Evolutionary conservation across 2,329 filamentous ascomycete species (phyloP).

Genomic region (Blumeria graminis): DNA sequence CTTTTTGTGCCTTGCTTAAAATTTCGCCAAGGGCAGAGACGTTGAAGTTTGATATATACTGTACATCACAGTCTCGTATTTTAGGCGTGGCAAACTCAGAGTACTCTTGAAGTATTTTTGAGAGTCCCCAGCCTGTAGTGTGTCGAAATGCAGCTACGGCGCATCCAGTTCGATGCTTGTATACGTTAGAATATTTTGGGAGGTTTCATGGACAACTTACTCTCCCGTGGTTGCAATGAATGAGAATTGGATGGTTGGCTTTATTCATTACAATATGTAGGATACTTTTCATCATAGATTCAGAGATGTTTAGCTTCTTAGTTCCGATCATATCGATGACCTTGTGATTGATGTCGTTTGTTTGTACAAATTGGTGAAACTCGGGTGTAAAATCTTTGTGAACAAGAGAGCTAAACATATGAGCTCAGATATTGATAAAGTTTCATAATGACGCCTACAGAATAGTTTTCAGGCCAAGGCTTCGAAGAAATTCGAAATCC

Average conservation of each 20-base stretch:
- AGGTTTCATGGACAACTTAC: conserved; percentile 16
- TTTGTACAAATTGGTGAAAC: conserved; percentile 35
- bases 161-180: conserved; percentile 65
- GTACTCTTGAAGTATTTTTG: conserved; percentile 49
- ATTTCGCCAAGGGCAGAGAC: conserved; percentile 16
- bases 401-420: conserved; percentile 29
- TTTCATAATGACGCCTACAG: conserved; percentile 27
- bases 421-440: conserved; percentile 1
- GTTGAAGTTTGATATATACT: conserved; percentile 30
- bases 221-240: conserved; percentile 88
- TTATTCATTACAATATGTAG: conserved; percentile 47
- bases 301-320: conserved; percentile 51
- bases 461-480: conserved; percentile 52
- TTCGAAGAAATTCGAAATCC: conserved; percentile 45
- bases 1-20: background rate
- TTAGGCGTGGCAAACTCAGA: conserved; percentile 36
- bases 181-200: background rate
- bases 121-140: conserved; percentile 39
- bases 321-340: conserved; percentile 68
- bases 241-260: conserved; percentile 52
- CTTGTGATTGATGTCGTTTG: conserved; percentile 44
- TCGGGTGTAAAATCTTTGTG: conserved; percentile 31
- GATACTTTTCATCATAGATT: conserved; percentile 43
- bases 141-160: conserved; percentile 62
- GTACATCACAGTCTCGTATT: conserved; percentile 31